Evolutionary conservation across 148 eudicot species (phyloP).

Genomic region (Fagopyrum tataricum): DNA sequence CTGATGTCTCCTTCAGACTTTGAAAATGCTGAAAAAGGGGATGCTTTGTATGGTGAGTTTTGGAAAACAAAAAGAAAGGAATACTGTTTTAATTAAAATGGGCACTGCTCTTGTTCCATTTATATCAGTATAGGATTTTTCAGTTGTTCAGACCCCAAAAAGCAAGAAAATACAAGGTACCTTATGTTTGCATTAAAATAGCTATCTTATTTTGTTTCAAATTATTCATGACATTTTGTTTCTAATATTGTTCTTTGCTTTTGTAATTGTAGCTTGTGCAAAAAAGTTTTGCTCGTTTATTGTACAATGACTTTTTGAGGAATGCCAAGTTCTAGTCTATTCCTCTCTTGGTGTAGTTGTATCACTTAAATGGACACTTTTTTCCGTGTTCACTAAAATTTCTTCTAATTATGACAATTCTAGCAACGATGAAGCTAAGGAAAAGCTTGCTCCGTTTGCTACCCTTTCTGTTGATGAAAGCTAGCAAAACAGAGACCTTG

Average conservation of each 20-base stretch:
- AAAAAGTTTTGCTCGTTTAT: slow-evolving; percentile 84
- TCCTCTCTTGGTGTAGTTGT: background rate
- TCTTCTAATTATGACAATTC: slow-evolving; percentile 40
- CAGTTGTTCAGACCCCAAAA: too few relatives aligned
- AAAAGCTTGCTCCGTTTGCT: slow-evolving; percentile 75
- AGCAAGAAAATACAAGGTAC: slow-evolving; percentile 54
- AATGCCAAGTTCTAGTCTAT: slow-evolving; percentile 56
- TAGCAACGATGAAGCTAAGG: slow-evolving; percentile 65
- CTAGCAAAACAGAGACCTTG: slow-evolving; percentile 93
- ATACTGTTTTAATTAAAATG: background rate
- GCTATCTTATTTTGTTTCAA: background rate
- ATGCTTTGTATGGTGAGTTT: slow-evolving; percentile 67
- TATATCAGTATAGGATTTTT: too few relatives aligned
- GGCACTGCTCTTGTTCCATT: too few relatives aligned
- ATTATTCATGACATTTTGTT: slow-evolving; percentile 13
- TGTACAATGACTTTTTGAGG: slow-evolving; percentile 71
- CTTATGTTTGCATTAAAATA: background rate
- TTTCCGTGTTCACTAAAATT: background rate
- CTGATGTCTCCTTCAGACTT: slow-evolving; percentile 56
- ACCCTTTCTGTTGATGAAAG: slow-evolving; percentile 66
- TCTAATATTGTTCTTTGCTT: slow-evolving; percentile 14
- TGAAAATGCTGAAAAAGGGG: slow-evolving; percentile 75
- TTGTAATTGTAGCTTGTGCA: slow-evolving; percentile 81
- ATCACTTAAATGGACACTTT: background rate
- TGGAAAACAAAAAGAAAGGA: background rate